phyloP scores from a whole-genome alignment of 1,139 yeast genomes.

The Wickerhamiella infanticola region DNA sequence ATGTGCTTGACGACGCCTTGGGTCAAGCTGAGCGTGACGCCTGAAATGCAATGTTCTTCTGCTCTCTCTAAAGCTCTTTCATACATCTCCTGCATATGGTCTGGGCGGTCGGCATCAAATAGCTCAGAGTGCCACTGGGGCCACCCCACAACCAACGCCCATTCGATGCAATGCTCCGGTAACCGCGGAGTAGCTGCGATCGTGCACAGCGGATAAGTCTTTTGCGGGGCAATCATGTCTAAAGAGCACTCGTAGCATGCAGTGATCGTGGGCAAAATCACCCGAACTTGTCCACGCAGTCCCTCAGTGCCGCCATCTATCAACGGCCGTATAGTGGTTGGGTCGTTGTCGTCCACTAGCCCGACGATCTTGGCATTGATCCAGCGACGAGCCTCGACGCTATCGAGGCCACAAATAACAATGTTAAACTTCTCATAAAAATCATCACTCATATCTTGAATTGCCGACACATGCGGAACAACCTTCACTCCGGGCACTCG shows the following conservation, averaged over 20 bases:
- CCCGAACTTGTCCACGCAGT: conserved; percentile 79
- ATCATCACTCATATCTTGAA: conserved; percentile 53
- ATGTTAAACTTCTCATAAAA: conserved; percentile 59
- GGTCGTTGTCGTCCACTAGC: conserved; percentile 37
- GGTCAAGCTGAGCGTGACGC: conserved; percentile 57
- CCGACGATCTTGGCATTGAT: conserved; percentile 61
- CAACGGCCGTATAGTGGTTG: conserved; percentile 53
- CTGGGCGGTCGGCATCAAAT: conserved; percentile 52
- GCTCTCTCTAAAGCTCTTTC: conserved; percentile 47
- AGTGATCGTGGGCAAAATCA: conserved; percentile 67
- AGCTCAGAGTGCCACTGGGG: conserved; percentile 31
- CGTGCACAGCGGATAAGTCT: conserved; percentile 80
- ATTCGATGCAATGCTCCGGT: conserved; percentile 90
- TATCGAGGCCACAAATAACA: conserved; percentile 78
- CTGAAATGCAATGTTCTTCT: conserved; percentile 41
- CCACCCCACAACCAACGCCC: conserved; percentile 77
- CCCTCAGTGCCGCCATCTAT: conserved; percentile 97
- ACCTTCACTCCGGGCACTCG: conserved; percentile 37
- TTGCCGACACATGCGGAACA: conserved; percentile 44
- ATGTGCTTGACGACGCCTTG: conserved; percentile 85
- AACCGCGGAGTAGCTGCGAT: conserved; percentile 86
- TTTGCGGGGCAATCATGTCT: conserved; percentile 31
- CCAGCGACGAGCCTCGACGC: conserved; percentile 86
- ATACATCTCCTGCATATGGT: conserved; percentile 54
- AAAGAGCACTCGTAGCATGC: conserved; percentile 85